Conservation (phyloP, 306 rosid genomes). For the Clitoria ternatea region DNA sequence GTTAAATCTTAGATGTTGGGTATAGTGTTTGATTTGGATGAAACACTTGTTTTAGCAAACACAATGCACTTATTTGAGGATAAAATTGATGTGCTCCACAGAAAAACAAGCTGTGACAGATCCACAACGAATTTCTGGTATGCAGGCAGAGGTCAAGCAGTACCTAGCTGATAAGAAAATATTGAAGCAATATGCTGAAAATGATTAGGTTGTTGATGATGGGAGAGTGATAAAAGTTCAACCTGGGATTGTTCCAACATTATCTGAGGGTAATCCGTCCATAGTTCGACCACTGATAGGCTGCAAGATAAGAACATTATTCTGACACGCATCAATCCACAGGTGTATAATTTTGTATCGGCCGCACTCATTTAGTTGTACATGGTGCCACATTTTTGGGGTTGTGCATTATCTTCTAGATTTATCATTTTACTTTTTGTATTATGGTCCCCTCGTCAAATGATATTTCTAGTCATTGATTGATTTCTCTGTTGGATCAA, state of each 20-base stretch:
- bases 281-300: slow-evolving; percentile 81
- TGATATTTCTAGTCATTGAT: slow-evolving; percentile 16
- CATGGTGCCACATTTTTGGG: background rate
- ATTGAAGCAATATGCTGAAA: slow-evolving; percentile 91
- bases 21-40: slow-evolving; percentile 98
- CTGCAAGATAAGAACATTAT: slow-evolving; percentile 85
- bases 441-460: background rate
- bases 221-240: slow-evolving; percentile 85
- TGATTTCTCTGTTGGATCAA: background rate
- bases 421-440: slow-evolving; percentile 2
- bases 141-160: slow-evolving; percentile 85
- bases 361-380: background rate
- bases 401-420: background rate
- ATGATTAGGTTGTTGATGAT: slow-evolving; percentile 85
- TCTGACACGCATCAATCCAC: slow-evolving; percentile 95
- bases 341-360: slow-evolving; percentile 44
- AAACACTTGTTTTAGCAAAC: slow-evolving; percentile 94
- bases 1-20: slow-evolving; percentile 98
- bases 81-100: slow-evolving; percentile 87
- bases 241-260: slow-evolving; percentile 79
- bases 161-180: slow-evolving; percentile 83
- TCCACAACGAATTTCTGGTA: slow-evolving; percentile 74
- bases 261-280: slow-evolving; percentile 76
- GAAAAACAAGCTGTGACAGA: slow-evolving; percentile 83
- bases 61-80: slow-evolving; percentile 99